These are phyloP conservation scores for Colletotrichum tofieldiae DNA, from an alignment of 2,329 filamentous ascomycete genomes.

Conservation along the genomic window DNA sequence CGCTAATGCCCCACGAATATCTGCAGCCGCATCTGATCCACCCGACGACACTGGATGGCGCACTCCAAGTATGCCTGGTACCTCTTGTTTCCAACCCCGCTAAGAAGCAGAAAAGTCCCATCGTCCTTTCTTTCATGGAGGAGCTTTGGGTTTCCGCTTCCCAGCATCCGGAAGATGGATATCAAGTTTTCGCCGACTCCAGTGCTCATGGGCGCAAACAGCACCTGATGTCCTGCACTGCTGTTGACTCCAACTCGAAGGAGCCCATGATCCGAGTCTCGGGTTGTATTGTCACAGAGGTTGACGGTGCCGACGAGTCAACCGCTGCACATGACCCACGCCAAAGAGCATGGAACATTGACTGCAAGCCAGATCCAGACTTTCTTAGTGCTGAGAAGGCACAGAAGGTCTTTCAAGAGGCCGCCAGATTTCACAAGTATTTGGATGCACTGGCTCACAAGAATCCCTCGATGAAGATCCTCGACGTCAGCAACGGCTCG, in stretches of 20 bases:
- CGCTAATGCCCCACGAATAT: slow-evolving; percentile 38
- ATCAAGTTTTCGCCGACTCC: slow-evolving; percentile 25
- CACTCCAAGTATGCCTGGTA: slow-evolving; percentile 6
- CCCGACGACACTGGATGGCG: slow-evolving; percentile 36
- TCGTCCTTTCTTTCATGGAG: slow-evolving; percentile 20
- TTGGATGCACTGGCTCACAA: slow-evolving; percentile 45
- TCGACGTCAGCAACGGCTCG: slow-evolving; percentile 55
- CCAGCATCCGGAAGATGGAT: slow-evolving; percentile 20
- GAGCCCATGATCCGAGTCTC: slow-evolving; percentile 7
- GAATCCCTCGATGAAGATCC: slow-evolving; percentile 51
- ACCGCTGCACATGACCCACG: slow-evolving; percentile 1
- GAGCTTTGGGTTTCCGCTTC: slow-evolving; percentile 35
- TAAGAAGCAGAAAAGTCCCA: slow-evolving; percentile 16
- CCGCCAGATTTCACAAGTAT: not conserved
- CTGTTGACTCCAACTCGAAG: not conserved
- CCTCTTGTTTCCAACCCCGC: not conserved
- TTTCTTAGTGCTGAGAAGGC: not conserved
- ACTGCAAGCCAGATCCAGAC: not conserved
- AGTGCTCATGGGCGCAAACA: not conserved
- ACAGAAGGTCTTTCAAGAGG: not conserved
- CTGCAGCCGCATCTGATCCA: slow-evolving; percentile 38
- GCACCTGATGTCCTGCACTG: slow-evolving; percentile 4
- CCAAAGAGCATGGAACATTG: slow-evolving; percentile 18
- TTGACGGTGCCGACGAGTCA: slow-evolving; percentile 12
- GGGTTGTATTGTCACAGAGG: slow-evolving; percentile 29